Percentiles rank a stretch among this genome's conserved stretches.
These are phyloP conservation scores for Kazachstania taianensis DNA, from an alignment of 805 yeast genomes.

Conservation along the genomic window DNA sequence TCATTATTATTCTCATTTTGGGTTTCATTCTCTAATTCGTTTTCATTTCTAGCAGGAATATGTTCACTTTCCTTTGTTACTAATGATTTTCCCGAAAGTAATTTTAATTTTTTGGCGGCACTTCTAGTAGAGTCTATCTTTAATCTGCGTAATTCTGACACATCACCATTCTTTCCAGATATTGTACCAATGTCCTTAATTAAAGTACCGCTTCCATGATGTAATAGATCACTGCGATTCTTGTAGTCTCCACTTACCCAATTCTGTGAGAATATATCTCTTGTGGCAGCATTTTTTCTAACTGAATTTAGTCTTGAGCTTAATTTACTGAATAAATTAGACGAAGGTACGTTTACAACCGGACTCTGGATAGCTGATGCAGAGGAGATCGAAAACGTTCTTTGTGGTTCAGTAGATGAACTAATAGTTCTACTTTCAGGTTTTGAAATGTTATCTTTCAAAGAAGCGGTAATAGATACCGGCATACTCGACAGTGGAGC, in stretches of 20 bases:
- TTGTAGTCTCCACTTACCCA: background rate
- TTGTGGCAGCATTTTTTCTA: conserved; percentile 24
- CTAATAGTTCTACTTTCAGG: background rate
- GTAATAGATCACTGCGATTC: background rate
- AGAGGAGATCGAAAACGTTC: conserved; percentile 15
- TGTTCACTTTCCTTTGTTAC: conserved; percentile 10
- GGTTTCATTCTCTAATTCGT: background rate
- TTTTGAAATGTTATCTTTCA: conserved; percentile 11
- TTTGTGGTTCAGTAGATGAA: conserved; percentile 4
- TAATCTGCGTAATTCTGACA: conserved; percentile 28
- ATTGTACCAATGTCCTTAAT: conserved; percentile 6
- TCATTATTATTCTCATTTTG: background rate
- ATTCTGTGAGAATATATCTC: conserved; percentile 31
- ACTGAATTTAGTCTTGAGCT: conserved; percentile 27
- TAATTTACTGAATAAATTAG: conserved; percentile 29
- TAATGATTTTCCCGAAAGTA: conserved; percentile 24
- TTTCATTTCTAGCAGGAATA: conserved; percentile 5
- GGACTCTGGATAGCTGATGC: conserved; percentile 8
- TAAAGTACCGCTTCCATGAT: conserved; percentile 2
- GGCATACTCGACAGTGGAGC: conserved; percentile 30
- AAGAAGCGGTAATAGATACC: conserved; percentile 30
- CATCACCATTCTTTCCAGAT: conserved; percentile 10
- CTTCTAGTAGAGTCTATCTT: conserved; percentile 35
- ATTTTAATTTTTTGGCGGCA: conserved; percentile 34
- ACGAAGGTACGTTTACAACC: conserved; percentile 16